A percentile compares a stretch with the other conserved stretches of the same genome.
Evolutionary conservation across 768 basidiomycete genomes (phyloP).

Genomic region (Macrocybe gigantea): DNA sequence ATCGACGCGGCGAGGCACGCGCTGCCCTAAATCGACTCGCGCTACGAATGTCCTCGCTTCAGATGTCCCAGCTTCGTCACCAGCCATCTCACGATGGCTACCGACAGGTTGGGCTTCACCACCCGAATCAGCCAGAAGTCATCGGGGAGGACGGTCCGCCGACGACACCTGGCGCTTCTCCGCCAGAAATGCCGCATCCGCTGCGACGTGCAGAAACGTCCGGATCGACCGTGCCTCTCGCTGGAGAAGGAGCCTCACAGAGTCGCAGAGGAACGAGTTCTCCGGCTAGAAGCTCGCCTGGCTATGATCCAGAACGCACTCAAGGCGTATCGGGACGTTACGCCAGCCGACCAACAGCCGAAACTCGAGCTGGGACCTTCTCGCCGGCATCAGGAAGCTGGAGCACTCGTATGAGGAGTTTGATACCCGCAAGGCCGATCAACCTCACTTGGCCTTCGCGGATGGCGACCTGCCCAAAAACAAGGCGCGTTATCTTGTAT

Average conservation of each 20-base stretch:
- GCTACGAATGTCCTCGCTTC: too few species aligned
- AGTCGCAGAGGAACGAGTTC: not conserved
- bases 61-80: not conserved
- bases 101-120: slow-evolving; percentile 1
- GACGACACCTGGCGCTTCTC: slow-evolving; percentile 14
- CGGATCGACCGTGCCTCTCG: slow-evolving; percentile 9
- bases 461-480: slow-evolving; percentile 58
- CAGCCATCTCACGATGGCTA: slow-evolving; percentile 7
- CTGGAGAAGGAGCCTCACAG: not conserved
- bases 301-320: slow-evolving; percentile 20
- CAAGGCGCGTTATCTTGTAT: slow-evolving; percentile 29
- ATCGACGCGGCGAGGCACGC: too few species aligned
- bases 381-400: slow-evolving; percentile 42
- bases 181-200: slow-evolving; percentile 1
- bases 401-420: slow-evolving; percentile 56
- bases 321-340: slow-evolving; percentile 6
- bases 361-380: slow-evolving; percentile 45
- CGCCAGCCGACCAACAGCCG: slow-evolving; percentile 11
- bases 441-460: slow-evolving; percentile 48
- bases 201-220: slow-evolving; percentile 3
- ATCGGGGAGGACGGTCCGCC: not conserved
- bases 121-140: not conserved
- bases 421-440: slow-evolving; percentile 45
- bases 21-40: too few species aligned
- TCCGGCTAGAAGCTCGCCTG: not conserved